Conservation (phyloP, 73 alveolate genomes). For the Diophrys appendiculata region DNA sequence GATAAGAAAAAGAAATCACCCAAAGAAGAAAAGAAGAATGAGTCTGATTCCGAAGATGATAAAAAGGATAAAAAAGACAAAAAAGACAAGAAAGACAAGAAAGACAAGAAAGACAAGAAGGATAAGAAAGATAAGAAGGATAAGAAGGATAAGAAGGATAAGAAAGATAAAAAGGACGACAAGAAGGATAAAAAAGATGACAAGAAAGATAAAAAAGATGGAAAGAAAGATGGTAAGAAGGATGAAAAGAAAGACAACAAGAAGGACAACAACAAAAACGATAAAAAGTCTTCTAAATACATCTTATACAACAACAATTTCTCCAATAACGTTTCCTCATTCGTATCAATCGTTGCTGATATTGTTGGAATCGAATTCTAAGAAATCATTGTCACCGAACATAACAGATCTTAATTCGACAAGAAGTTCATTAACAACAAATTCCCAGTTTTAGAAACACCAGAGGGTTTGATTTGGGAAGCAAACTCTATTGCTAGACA, state of each 20-base stretch:
- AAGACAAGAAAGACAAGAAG: neutral
- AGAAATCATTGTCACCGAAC: neutral
- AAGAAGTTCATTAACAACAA: conserved; percentile 26
- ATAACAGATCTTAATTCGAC: neutral
- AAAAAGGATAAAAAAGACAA: neutral
- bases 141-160: neutral
- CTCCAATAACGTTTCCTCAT: neutral
- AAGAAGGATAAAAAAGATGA: neutral
- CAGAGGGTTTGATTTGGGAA: conserved; percentile 16
- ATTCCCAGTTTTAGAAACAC: conserved; percentile 54
- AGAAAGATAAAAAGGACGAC: neutral
- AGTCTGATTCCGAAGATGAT: neutral
- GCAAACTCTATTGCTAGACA: neutral
- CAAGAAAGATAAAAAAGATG: neutral
- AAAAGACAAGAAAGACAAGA: neutral
- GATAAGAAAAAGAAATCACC: neutral
- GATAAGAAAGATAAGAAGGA: neutral
- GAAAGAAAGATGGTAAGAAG: neutral
- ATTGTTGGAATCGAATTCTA: neutral
- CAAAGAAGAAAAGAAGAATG: neutral
- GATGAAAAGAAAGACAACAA: neutral
- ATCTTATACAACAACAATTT: neutral
- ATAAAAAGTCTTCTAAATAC: neutral
- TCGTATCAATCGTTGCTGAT: neutral
- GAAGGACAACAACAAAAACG: neutral